A percentile compares a stretch with the other conserved stretches of the same genome.
Conservation (phyloP, 169 alveolate genomes). For the Plasmodium gonderi region DNA sequence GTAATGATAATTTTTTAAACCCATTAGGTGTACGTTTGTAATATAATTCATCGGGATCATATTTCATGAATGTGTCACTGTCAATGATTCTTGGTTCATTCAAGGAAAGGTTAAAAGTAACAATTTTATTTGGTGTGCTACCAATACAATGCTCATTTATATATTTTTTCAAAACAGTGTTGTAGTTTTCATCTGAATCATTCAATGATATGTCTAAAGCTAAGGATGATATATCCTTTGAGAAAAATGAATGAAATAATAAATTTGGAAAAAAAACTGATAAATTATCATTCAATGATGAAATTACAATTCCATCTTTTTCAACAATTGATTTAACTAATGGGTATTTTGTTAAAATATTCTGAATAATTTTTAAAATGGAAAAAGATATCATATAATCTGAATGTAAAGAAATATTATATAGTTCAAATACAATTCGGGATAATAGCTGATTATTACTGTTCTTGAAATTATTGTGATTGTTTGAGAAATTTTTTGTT, state of each 20-base stretch:
- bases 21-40: background rate
- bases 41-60: background rate
- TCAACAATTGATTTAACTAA: constrained; percentile 33
- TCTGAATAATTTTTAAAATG: constrained; percentile 3
- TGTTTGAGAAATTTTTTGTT: constrained; percentile 40
- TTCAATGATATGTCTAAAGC: constrained; percentile 40
- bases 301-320: constrained; percentile 31
- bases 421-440: constrained; percentile 9
- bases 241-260: constrained; percentile 15
- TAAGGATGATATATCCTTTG: constrained; percentile 23
- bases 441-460: constrained; percentile 29
- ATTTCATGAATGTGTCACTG: background rate
- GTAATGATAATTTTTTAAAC: background rate
- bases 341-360: constrained; percentile 15
- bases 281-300: constrained; percentile 18
- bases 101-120: background rate
- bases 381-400: constrained; percentile 32
- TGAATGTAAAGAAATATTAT: constrained; percentile 35
- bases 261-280: constrained; percentile 41
- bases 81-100: constrained; percentile 16
- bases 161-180: background rate
- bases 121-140: constrained; percentile 9
- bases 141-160: background rate
- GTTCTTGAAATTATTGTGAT: constrained; percentile 20
- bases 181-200: constrained; percentile 33